Evolutionary conservation across 2,329 filamentous ascomycete genomes (phyloP).

Genomic region (Simplicillium sp.): DNA sequence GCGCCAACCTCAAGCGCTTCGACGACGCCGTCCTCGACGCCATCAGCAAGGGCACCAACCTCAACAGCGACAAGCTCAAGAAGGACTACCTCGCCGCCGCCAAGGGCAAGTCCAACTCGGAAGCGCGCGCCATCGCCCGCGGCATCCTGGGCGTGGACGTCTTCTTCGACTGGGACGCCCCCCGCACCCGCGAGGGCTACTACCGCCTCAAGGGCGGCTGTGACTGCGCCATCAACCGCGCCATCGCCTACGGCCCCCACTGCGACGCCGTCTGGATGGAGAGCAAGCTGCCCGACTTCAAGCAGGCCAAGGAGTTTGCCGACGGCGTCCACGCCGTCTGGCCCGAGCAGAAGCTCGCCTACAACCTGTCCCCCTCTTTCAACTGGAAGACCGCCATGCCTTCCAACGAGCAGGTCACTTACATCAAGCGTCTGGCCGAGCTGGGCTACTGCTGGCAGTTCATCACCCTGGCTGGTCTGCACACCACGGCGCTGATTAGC

Average conservation of each 20-base stretch:
- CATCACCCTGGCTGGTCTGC: slow-evolving; percentile 95
- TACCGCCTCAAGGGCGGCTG: slow-evolving; percentile 89
- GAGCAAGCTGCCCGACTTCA: slow-evolving; percentile 87
- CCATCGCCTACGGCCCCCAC: slow-evolving; percentile 85
- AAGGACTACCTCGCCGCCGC: slow-evolving; percentile 55
- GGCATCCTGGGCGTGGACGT: slow-evolving; percentile 70
- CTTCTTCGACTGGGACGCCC: slow-evolving; percentile 91
- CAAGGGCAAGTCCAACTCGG: slow-evolving; percentile 78
- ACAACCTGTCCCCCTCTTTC: slow-evolving; percentile 98
- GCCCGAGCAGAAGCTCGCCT: slow-evolving; percentile 95
- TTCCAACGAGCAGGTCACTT: slow-evolving; percentile 86
- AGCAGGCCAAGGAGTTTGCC: slow-evolving; percentile 88
- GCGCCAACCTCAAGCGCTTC: slow-evolving; percentile 80
- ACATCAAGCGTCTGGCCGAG: slow-evolving; percentile 77
- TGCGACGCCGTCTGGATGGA: slow-evolving; percentile 99
- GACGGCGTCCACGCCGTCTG: slow-evolving; percentile 87
- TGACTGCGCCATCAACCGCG: slow-evolving; percentile 82
- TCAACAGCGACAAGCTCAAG: slow-evolving; percentile 61
- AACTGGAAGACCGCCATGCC: slow-evolving; percentile 98
- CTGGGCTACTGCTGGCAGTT: slow-evolving; percentile 99
- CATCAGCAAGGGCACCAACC: slow-evolving; percentile 59
- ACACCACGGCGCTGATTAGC: slow-evolving; percentile 88
- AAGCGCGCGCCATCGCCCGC: slow-evolving; percentile 73
- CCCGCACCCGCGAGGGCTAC: slow-evolving; percentile 88
- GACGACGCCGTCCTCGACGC: slow-evolving; percentile 78